Base-by-base conservation (phyloP, 495 filamentous ascomycete species). In the Podospora comata region DNA sequence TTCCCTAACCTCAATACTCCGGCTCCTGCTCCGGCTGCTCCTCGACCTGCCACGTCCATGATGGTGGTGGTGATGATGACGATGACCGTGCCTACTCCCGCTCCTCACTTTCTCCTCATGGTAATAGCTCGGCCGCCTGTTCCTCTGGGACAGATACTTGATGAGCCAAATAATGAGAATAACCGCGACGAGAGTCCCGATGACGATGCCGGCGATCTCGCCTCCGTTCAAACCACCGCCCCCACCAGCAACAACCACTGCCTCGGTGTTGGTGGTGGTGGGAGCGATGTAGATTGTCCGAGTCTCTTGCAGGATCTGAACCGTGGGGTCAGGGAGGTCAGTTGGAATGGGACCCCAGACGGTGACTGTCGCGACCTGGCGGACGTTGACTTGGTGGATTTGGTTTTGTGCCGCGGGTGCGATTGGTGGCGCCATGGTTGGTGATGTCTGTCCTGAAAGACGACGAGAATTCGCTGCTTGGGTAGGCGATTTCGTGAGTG, bases 191-290 rank as follows among this genome's bases (percentile, higher is more conserved):
- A 63, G 28, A 4, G 30, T 32, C 5, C 61, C 61, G 30, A 63
- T 63, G 32, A 63, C 61, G 32, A 63, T 48, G 61, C 61, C 61
- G 5, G 61, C 61, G 34, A 63, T 63, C 15, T 63, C 61, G 18
- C 61, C 61, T 4, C 61, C 61, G 20, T 44, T 63, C 6, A 63
- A 27, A 44, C 23, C 20, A 16, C 39, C 15, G 5, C 30, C 30
- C 7, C 30, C 30, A 32, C 30, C 39, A 48, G 39, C 15, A 2
- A 48, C 39, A 16, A 48, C 39, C 39, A 48, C 39, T 11, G 39
- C 2, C 39, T 48, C 39, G 34, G 34, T 39, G 5, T 16, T 13
- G 39, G 15, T 16, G 7, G 39, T 13, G 39, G 39, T 48, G 9
- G 39, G 9, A 48, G 39, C 9, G 9, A 48, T 16, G 39, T 13